phyloP scores from a whole-genome alignment of 768 basidiomycete species.

The Mycena filopes region DNA sequence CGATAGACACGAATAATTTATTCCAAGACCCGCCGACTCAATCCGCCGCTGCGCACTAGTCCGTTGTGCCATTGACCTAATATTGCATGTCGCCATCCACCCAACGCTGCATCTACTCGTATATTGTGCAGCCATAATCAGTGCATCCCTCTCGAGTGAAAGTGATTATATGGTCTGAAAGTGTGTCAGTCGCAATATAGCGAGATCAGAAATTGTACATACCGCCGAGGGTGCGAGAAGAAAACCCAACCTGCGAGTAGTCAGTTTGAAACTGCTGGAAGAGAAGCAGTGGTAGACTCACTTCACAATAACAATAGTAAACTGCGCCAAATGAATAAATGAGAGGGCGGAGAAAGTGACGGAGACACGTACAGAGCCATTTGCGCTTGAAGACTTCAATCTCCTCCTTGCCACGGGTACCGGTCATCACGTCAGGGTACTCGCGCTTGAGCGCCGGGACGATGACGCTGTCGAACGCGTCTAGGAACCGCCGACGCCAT shows the following conservation, averaged over 20 bases:
- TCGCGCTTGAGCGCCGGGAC: slow-evolving; percentile 68
- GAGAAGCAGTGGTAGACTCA: too few relatives aligned
- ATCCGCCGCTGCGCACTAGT: too few relatives aligned
- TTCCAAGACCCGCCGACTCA: too few relatives aligned
- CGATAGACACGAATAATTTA: not conserved
- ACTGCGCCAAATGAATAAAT: slow-evolving; percentile 41
- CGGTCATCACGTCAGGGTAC: slow-evolving; percentile 66
- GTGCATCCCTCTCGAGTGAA: slow-evolving; percentile 73
- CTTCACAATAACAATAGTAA: slow-evolving; percentile 50
- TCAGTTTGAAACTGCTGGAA: slow-evolving; percentile 49
- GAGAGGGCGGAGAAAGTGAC: not conserved
- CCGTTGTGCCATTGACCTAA: too few relatives aligned
- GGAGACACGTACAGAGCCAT: slow-evolving; percentile 68
- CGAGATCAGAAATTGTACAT: slow-evolving; percentile 25
- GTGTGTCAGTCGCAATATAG: not conserved
- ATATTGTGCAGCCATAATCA: slow-evolving; percentile 64
- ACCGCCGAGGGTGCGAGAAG: slow-evolving; percentile 74
- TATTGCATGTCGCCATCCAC: too few relatives aligned
- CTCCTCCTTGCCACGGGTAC: slow-evolving; percentile 56
- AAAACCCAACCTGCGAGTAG: slow-evolving; percentile 82
- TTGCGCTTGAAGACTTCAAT: slow-evolving; percentile 81
- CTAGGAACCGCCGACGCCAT: slow-evolving; percentile 73
- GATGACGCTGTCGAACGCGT: slow-evolving; percentile 66
- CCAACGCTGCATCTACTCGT: slow-evolving; percentile 43
- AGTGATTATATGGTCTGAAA: slow-evolving; percentile 69